Conservation (phyloP, 805 yeast species). For the Zygosaccharomyces bailii region DNA sequence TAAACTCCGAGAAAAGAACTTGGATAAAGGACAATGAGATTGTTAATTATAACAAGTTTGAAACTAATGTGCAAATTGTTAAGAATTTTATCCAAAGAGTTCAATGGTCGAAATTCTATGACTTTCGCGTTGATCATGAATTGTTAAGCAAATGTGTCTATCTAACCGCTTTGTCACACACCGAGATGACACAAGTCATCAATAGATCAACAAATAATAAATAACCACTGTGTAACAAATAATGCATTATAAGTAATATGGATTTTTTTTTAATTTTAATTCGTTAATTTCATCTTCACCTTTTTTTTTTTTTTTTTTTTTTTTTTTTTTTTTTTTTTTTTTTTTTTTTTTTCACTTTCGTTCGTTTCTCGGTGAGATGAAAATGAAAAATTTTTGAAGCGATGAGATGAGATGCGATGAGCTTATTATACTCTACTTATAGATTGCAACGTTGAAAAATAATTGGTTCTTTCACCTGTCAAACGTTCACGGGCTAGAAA, state of each 20-base stretch:
- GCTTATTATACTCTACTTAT: neutral
- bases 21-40: constrained; percentile 38
- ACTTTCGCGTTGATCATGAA: constrained; percentile 53
- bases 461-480: neutral
- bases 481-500: neutral
- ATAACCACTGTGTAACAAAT: constrained; percentile 1
- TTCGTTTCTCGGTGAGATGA: constrained; percentile 3
- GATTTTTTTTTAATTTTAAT: neutral
- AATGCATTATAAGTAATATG: neutral
- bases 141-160: constrained; percentile 80
- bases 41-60: constrained; percentile 75
- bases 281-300: neutral
- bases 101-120: constrained; percentile 77
- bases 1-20: constrained; percentile 48
- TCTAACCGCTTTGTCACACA: constrained; percentile 67
- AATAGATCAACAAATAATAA: neutral
- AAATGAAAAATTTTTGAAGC: constrained; percentile 17
- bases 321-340: neutral
- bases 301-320: constrained; percentile 1
- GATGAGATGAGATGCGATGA: constrained; percentile 26
- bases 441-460: neutral
- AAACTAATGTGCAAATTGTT: constrained; percentile 71
- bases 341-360: constrained; percentile 1
- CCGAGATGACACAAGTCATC: constrained; percentile 49
- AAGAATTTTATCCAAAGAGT: constrained; percentile 74